A percentile compares a stretch with the other conserved stretches of the same genome.
phyloP scores from a whole-genome alignment of 495 filamentous ascomycete species.

The Saxispiralis lemnorum region DNA sequence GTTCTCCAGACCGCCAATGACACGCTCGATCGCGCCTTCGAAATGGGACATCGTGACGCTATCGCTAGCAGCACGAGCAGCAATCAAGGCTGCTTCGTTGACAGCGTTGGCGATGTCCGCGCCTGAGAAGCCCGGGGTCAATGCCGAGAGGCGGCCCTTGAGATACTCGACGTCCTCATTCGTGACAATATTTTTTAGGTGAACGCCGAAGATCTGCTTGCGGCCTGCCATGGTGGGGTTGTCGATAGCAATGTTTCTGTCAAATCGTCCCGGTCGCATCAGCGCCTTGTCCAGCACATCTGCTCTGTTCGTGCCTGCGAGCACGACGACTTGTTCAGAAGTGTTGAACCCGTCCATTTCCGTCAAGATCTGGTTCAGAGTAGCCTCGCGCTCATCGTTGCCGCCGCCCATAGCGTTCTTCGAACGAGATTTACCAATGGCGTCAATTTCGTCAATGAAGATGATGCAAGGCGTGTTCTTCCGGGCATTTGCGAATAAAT shows the following conservation, averaged over 20 bases:
- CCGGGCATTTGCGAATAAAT: constrained; percentile 83
- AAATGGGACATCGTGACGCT: constrained; percentile 76
- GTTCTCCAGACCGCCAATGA: constrained; percentile 89
- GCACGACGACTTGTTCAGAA: constrained; percentile 88
- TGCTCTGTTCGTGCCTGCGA: constrained; percentile 88
- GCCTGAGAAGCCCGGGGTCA: constrained; percentile 91
- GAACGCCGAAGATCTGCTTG: constrained; percentile 87
- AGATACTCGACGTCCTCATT: constrained; percentile 74
- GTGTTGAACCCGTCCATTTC: constrained; percentile 99
- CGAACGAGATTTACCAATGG: constrained; percentile 76
- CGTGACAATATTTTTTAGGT: constrained; percentile 82
- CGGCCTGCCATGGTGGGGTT: constrained; percentile 89
- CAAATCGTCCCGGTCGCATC: constrained; percentile 91
- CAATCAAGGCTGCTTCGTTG: constrained; percentile 91
- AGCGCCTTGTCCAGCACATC: constrained; percentile 89
- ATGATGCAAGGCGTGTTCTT: constrained; percentile 97
- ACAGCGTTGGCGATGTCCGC: constrained; percentile 97
- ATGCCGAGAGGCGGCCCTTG: constrained; percentile 66
- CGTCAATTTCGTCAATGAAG: constrained; percentile 98
- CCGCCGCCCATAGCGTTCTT: constrained; percentile 66
- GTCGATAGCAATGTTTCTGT: constrained; percentile 87
- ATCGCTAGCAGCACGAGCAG: constrained; percentile 61
- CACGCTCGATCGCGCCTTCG: constrained; percentile 92
- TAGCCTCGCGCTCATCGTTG: constrained; percentile 91
- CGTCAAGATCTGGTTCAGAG: constrained; percentile 92